Percentiles rank a stretch among this genome's conserved stretches.
These are phyloP conservation scores for Microsporum audouinii DNA, from an alignment of 2,329 filamentous ascomycete genomes.

Conservation along the genomic window DNA sequence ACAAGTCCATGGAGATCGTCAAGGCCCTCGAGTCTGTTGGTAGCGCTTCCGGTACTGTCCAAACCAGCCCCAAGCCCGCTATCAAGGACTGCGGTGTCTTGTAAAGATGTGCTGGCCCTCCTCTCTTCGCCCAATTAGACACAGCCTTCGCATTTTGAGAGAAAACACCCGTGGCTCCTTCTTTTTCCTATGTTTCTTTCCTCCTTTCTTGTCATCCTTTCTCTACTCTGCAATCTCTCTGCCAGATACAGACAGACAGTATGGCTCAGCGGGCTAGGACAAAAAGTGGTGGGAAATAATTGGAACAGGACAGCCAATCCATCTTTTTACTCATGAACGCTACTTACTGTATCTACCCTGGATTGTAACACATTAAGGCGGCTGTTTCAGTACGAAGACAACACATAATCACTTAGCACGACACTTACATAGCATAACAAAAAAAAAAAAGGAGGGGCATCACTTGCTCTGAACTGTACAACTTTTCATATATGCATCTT, in stretches of 20 bases:
- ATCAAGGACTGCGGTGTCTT: conserved; percentile 42
- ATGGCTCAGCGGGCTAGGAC: neutral
- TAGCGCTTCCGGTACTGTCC: conserved; percentile 40
- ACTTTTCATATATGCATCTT: neutral
- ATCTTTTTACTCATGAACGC: neutral
- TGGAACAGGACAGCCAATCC: neutral
- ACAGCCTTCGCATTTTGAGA: neutral
- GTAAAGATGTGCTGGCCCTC: conserved; percentile 23
- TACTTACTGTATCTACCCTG: neutral
- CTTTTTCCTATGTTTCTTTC: neutral
- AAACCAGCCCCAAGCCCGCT: conserved; percentile 44
- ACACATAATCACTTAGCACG: neutral
- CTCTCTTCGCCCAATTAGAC: neutral
- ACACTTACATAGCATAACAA: neutral
- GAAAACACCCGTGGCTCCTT: neutral
- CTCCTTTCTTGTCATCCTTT: neutral
- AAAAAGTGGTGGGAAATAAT: neutral
- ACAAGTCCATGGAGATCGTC: conserved; percentile 44
- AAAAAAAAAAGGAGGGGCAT: neutral
- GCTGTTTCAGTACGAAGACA: conserved; percentile 2
- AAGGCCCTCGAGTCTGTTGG: conserved; percentile 50
- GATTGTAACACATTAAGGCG: neutral
- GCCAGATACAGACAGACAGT: neutral
- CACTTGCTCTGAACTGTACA: neutral
- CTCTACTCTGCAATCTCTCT: neutral